Evolutionary conservation across 1,284 basidiomycete genomes (phyloP), one percentile per base, ranked within the genome.

Genomic region (Boletus semigastroideus): DNA sequence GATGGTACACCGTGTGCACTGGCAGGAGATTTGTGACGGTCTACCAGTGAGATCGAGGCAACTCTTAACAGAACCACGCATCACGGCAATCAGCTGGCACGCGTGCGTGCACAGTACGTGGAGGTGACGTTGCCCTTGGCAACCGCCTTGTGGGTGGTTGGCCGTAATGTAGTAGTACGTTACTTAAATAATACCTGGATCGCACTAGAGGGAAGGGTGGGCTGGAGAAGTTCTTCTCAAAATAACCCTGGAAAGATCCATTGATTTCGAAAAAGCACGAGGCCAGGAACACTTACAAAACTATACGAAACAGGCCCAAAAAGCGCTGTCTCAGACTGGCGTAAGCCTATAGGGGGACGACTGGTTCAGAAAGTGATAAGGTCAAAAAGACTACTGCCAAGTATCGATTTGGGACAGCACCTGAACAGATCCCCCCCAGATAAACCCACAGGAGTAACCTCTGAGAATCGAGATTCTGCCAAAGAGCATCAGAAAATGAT

Each of bases 51-150:
- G 39, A 54, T 52, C 22, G 54, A 49, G 43, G 30, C 25, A 46
- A 38, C 20, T 25, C 25, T 25, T 17, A 45, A 41, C 28, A 27
- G 14, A 30, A 49, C 25, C 33, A 36, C 33, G 46, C 38, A 45
- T 37, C 13, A 12, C 49, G 60, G 62, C 41, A 50, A 64, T 54
- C 58, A 47, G 58, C 55, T 53, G 19, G 41, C n/a, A 31, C 8
- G 33, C 25, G 43, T 28, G 4, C 34, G 19, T 34, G 34, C n/a
- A 12, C 39, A 46, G 46, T 22, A 19, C 5, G 14, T 6, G 31
- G 19, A n/a, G 33, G 17, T 37, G 27, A 46, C 31, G 51, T 52
- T 49, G 62, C 46, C 49, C 48, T 43, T 51, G 48, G 42, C 43
- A 51, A 62, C 51, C 19, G 36, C 39, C 11, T 51, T 27, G 46